phyloP scores from a whole-genome alignment of 176 grass and related monocot species.

The Sorghum bicolor region Sorghum_bicolor_NCBIv3 NC_012871.2:76754501-76755000 shows the following conservation, averaged over 20 bases:
- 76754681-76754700: slow-evolving; percentile 80
- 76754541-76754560: slow-evolving; percentile 46
- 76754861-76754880: slow-evolving; percentile 69
- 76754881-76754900: slow-evolving; percentile 16
- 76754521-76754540: slow-evolving; percentile 27
- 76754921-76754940: neutral
- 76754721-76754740: neutral
- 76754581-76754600: slow-evolving; percentile 75
- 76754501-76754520: slow-evolving; percentile 20
- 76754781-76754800: slow-evolving; percentile 70
- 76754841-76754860: slow-evolving; percentile 59
- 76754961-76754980: slow-evolving; percentile 98
- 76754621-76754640: slow-evolving; percentile 89
- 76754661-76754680: slow-evolving; percentile 59
- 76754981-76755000: slow-evolving; percentile 99
- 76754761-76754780: neutral
- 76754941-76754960: slow-evolving; percentile 37
- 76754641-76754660: slow-evolving; percentile 82
- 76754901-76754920: neutral
- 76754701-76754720: slow-evolving; percentile 21
- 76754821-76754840: slow-evolving; percentile 62
- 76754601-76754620: slow-evolving; percentile 87
- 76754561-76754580: slow-evolving; percentile 74
- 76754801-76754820: slow-evolving; percentile 74
- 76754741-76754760: slow-evolving; percentile 1